Evolutionary conservation across 2,329 filamentous ascomycete genomes (phyloP).

Genomic region (Metarhizium robertsii): DNA sequence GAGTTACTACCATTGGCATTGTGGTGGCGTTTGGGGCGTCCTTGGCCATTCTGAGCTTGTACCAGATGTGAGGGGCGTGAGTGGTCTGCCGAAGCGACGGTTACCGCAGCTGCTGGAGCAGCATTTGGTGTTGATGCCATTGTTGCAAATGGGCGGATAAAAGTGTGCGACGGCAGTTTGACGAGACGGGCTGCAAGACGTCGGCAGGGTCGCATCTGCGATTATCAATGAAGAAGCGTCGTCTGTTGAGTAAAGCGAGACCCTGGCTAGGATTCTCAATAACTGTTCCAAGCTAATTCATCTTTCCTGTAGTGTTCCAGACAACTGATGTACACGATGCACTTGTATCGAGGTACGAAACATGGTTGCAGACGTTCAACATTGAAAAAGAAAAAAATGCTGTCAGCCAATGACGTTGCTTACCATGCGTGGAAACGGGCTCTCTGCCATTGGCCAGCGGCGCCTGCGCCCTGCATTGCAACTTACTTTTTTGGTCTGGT

Average conservation of each 20-base stretch:
- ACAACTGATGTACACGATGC: not conserved
- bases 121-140: slow-evolving; percentile 9
- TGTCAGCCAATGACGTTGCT: slow-evolving; percentile 5
- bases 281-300: not conserved
- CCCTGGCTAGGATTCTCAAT: not conserved
- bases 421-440: not conserved
- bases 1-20: slow-evolving; percentile 1
- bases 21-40: slow-evolving; percentile 2
- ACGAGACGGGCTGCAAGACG: not conserved
- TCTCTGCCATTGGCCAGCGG: slow-evolving; percentile 3
- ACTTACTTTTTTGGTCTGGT: not conserved
- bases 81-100: not conserved
- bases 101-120: not conserved
- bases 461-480: not conserved
- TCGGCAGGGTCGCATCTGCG: slow-evolving; percentile 10
- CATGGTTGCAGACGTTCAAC: no score
- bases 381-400: no score
- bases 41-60: slow-evolving; percentile 1
- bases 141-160: slow-evolving; percentile 1
- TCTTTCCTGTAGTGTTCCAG: not conserved
- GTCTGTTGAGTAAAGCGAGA: not conserved
- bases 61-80: not conserved
- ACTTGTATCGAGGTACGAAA: not conserved
- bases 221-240: not conserved
- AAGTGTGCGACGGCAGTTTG: not conserved